Evolutionary conservation across 192 early-diverging fungal genomes (phyloP).

Genomic region (Backusella circina): DNA sequence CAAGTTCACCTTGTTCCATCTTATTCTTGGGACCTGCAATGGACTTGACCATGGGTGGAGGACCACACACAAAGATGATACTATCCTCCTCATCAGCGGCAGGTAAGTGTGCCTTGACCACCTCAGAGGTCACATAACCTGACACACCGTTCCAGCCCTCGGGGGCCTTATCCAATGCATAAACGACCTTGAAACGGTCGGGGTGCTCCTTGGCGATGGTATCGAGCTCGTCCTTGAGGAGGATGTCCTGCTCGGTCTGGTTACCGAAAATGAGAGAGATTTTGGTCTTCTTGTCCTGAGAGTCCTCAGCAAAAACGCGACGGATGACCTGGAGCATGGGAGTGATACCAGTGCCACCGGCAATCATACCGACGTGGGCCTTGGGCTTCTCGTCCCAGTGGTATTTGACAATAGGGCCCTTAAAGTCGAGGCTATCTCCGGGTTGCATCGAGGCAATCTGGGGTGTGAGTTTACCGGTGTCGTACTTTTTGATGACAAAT

Average conservation of each 20-base stretch:
- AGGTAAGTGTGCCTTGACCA: constrained; percentile 71
- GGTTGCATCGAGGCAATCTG: constrained; percentile 58
- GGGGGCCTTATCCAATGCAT: constrained; percentile 61
- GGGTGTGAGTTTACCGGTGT: constrained; percentile 51
- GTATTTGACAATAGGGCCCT: constrained; percentile 73
- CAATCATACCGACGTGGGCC: constrained; percentile 66
- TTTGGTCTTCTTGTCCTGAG: constrained; percentile 63
- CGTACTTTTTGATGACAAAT: constrained; percentile 70
- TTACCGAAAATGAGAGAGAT: constrained; percentile 72
- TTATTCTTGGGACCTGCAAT: constrained; percentile 79
- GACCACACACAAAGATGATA: constrained; percentile 56
- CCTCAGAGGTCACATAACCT: constrained; percentile 75
- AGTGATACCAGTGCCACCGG: constrained; percentile 75
- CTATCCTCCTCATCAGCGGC: constrained; percentile 44
- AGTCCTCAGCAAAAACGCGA: constrained; percentile 55
- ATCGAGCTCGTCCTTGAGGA: constrained; percentile 65
- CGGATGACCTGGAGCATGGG: constrained; percentile 69
- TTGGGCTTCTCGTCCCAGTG: constrained; percentile 59
- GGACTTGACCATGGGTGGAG: constrained; percentile 63
- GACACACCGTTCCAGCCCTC: constrained; percentile 68
- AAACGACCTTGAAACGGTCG: constrained; percentile 66
- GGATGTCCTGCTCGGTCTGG: constrained; percentile 65
- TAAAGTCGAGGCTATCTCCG: constrained; percentile 69
- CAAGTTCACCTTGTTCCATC: constrained; percentile 77
- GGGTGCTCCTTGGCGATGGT: constrained; percentile 48